A percentile compares a stretch with the other conserved stretches of the same genome.
Evolutionary conservation across 2,329 filamentous ascomycete species (phyloP).

Genomic region (Fonsecaea pedrosoi): DNA sequence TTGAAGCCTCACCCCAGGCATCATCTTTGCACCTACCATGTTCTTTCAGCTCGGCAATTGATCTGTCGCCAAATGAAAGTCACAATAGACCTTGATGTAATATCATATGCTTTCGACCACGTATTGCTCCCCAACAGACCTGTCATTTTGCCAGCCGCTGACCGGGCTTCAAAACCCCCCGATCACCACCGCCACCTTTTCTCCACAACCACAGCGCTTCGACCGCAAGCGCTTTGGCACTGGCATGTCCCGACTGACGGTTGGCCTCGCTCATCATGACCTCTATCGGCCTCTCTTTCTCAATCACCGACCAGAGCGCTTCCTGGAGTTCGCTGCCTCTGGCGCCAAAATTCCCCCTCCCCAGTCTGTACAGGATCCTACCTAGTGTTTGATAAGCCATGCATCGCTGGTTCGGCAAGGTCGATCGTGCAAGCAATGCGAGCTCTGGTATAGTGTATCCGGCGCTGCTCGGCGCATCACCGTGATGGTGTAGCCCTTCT

Average conservation of each 20-base stretch:
- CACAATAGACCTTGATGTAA: neutral
- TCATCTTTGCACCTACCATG: slow-evolving; percentile 4
- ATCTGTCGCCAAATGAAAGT: too few relatives aligned
- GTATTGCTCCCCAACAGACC: neutral
- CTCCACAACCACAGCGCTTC: slow-evolving; percentile 89
- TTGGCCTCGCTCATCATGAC: slow-evolving; percentile 77
- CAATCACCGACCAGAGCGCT: slow-evolving; percentile 82
- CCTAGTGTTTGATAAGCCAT: slow-evolving; percentile 91
- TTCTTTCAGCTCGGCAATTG: neutral
- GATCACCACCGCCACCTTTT: slow-evolving; percentile 62
- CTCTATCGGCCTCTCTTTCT: slow-evolving; percentile 77
- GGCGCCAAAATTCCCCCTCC: slow-evolving; percentile 71
- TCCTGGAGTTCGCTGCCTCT: slow-evolving; percentile 70
- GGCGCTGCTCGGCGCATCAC: slow-evolving; percentile 86
- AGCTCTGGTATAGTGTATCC: slow-evolving; percentile 93
- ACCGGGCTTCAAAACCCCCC: slow-evolving; percentile 49
- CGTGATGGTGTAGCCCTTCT: slow-evolving; percentile 90
- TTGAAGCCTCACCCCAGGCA: neutral
- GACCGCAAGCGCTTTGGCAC: slow-evolving; percentile 81
- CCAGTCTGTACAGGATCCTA: slow-evolving; percentile 80
- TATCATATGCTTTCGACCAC: neutral
- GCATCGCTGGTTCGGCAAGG: slow-evolving; percentile 84
- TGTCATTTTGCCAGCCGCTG: slow-evolving; percentile 33
- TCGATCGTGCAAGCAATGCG: slow-evolving; percentile 77
- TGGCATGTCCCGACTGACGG: slow-evolving; percentile 73